phyloP scores from a whole-genome alignment of 1,139 yeast species.

The Meyerozyma guilliermondii region DNA sequence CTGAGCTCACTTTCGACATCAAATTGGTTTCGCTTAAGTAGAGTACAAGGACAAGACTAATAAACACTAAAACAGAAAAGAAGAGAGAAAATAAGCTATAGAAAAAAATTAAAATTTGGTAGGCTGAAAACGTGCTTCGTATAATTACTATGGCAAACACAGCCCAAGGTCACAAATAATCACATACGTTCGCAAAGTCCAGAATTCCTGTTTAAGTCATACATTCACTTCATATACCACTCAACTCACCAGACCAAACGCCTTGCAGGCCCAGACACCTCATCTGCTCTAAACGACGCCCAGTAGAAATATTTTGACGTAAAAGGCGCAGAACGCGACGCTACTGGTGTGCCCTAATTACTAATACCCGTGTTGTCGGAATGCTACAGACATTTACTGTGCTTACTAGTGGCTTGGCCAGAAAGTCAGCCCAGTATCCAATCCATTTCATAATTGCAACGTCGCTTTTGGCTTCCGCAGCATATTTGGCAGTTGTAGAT shows the following conservation, averaged over 20 bases:
- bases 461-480: slow-evolving; percentile 71
- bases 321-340: slow-evolving; percentile 1
- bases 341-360: neutral
- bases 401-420: slow-evolving; percentile 46
- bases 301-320: neutral
- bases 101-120: no score
- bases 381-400: slow-evolving; percentile 19
- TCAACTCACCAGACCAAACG: neutral
- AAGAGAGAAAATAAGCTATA: neutral
- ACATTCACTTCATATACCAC: neutral
- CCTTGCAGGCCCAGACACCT: neutral
- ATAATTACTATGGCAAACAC: neutral
- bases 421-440: slow-evolving; percentile 74
- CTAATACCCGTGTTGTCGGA: slow-evolving; percentile 1
- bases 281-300: slow-evolving; percentile 1
- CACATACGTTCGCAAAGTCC: neutral
- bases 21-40: slow-evolving; percentile 88
- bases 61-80: no score
- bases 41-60: slow-evolving; percentile 5
- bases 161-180: neutral
- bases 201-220: neutral
- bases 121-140: no score
- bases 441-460: slow-evolving; percentile 80
- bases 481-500: slow-evolving; percentile 78
- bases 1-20: slow-evolving; percentile 93